Evolutionary conservation across 768 basidiomycete genomes (phyloP), one percentile per base, ranked within the genome.

Genomic region (Trametes meyenii): DNA sequence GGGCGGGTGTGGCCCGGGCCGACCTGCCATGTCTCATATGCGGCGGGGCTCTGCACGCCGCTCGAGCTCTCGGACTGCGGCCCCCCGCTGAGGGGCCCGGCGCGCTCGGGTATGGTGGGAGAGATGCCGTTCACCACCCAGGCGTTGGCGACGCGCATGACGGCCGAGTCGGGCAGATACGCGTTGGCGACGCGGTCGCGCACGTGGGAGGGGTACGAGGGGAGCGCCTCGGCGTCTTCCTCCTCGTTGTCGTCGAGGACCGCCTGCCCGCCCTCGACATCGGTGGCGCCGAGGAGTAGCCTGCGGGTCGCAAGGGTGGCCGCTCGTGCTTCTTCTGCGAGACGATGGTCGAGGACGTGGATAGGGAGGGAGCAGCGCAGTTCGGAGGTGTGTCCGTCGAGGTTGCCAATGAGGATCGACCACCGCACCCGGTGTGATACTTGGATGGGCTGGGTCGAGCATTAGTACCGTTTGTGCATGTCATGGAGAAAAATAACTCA

Each of bases 291-390:
- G 53, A 87, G 82, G 26, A 95, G 80, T 7, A 94, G 77, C 10
- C 89, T 85, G 19, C 95, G 85, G 0, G 94, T 93, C 5, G 80
- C 79, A n/a, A 86, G 79, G 4, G 93, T 89, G 24, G 86, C 81
- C 1, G 82, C 78, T 38, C 87, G 81, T 1, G 93, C 89, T 71
- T 97, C 95, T 14, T 87, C 80, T 16, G 91, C 79, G 1, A 96
- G 76, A 13, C 83, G 79, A 60, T 82, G 71, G 65, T 95, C 88
- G 23, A 98, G 87, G 50, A 98, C 81, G 69, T 92, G 85, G 36
- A 98, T 75, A 0, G 96, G 96, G 5, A 98, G 81, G 1, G 94
- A 94, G 73, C 96, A 98, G 16, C 95, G 87, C n/a, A 98, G 80
- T 73, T 98, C 94, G 10, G 94, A 96, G 2, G 87, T 88, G 71